These are phyloP conservation scores for Podaxis sp. DNA, from an alignment of 768 basidiomycete genomes.

Conservation along the genomic window DNA sequence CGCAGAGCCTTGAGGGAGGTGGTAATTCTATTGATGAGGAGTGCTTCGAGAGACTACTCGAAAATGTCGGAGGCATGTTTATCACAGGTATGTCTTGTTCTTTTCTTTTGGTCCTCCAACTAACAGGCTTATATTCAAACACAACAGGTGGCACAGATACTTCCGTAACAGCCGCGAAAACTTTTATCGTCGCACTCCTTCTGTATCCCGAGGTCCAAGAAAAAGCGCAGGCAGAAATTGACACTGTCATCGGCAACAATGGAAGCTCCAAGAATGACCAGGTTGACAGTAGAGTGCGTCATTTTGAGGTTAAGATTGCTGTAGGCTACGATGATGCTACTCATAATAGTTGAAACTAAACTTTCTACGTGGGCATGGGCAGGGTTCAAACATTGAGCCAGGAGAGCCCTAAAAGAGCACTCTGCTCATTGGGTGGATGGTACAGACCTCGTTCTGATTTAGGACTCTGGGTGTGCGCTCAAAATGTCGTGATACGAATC, in stretches of 20 bases:
- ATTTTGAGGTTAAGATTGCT: no score
- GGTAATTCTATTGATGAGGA: not conserved
- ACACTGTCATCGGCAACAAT: slow-evolving; percentile 24
- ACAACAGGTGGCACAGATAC: slow-evolving; percentile 9
- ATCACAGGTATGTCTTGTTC: not conserved
- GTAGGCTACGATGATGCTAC: no score
- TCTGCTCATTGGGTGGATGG: no score
- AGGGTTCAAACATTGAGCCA: no score
- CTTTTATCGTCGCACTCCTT: slow-evolving; percentile 8
- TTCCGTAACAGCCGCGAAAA: not conserved
- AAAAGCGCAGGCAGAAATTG: slow-evolving; percentile 37
- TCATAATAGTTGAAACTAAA: no score
- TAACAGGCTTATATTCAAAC: not conserved
- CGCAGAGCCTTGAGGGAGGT: slow-evolving; percentile 1
- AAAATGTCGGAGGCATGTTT: slow-evolving; percentile 6
- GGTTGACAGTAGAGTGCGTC: no score
- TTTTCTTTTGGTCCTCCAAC: not conserved
- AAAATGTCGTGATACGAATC: not conserved
- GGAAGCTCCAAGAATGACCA: no score
- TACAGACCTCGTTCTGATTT: no score
- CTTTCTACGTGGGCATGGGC: no score
- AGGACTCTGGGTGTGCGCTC: not conserved
- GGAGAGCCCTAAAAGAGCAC: no score
- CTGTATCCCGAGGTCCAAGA: slow-evolving; percentile 28
- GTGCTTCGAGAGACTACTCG: not conserved